Percentiles rank a stretch among this genome's conserved stretches.
These are phyloP conservation scores for Pyrenochaeta sp. DNA, from an alignment of 2,329 filamentous ascomycete species.

Conservation along the genomic window DNA sequence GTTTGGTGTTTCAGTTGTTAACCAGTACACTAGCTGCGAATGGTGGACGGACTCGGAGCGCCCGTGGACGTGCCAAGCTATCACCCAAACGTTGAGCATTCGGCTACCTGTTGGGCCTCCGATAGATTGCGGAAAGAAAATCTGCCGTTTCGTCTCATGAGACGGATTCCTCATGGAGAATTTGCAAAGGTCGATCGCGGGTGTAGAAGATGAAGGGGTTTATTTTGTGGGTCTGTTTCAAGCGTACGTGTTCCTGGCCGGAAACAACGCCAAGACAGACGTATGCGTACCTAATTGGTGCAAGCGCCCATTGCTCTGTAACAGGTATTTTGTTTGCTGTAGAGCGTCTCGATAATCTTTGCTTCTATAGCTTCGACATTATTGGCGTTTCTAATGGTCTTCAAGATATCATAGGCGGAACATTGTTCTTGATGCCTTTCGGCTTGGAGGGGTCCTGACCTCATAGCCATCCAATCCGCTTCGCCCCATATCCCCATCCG, in stretches of 20 bases:
- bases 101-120: slow-evolving; percentile 8
- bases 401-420: background rate
- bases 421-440: background rate
- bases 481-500: slow-evolving; percentile 41
- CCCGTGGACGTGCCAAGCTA: slow-evolving; percentile 5
- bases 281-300: slow-evolving; percentile 13
- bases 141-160: slow-evolving; percentile 12
- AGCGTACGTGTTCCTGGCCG: slow-evolving; percentile 10
- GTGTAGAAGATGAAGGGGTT: slow-evolving; percentile 11
- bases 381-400: background rate
- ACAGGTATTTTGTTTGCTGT: slow-evolving; percentile 7
- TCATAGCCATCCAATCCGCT: slow-evolving; percentile 43
- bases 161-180: slow-evolving; percentile 4
- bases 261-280: slow-evolving; percentile 6
- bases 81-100: slow-evolving; percentile 1
- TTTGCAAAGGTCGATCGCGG: slow-evolving; percentile 3
- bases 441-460: background rate
- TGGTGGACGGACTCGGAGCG: background rate
- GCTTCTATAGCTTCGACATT: background rate
- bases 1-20: slow-evolving; percentile 15
- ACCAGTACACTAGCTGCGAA: slow-evolving; percentile 7
- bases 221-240: slow-evolving; percentile 20
- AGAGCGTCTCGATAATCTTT: background rate
- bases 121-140: slow-evolving; percentile 13
- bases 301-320: slow-evolving; percentile 7